phyloP scores from a whole-genome alignment of 345 rosid genomes.

The Citrus medica region DNA sequence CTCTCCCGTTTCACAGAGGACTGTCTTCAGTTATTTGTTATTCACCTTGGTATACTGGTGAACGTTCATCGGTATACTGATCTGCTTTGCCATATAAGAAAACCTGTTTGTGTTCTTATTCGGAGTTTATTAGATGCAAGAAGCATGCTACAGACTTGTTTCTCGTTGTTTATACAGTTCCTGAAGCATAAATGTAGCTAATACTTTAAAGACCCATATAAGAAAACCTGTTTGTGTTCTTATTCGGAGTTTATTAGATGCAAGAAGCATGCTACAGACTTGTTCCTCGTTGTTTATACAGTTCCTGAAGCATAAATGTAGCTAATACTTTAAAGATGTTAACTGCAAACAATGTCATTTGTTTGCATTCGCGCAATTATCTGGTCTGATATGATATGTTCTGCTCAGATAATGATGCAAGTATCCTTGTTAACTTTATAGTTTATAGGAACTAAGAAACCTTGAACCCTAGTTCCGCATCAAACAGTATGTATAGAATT shows the following conservation, averaged over 20 bases:
- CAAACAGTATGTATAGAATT: too few relatives aligned
- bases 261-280: not conserved
- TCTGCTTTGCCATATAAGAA: constrained; percentile 4
- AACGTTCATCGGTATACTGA: not conserved
- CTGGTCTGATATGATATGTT: too few relatives aligned
- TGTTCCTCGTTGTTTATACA: not conserved
- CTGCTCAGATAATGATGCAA: too few relatives aligned
- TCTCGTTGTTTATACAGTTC: not conserved
- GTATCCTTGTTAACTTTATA: too few relatives aligned
- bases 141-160: not conserved
- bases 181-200: not conserved
- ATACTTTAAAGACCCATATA: too few relatives aligned
- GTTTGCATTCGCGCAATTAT: not conserved
- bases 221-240: not conserved
- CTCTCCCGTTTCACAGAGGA: not conserved
- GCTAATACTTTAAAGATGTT: not conserved
- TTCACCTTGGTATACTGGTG: not conserved
- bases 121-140: not conserved
- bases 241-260: not conserved
- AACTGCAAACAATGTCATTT: not conserved
- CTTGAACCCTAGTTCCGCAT: too few relatives aligned
- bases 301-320: not conserved
- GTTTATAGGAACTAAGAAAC: too few relatives aligned
- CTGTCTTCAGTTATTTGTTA: not conserved
- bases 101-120: not conserved